Percentiles rank a stretch among this genome's conserved stretches.
Evolutionary conservation across 225 moss, liverwort and hornwort species (phyloP).

Genomic region (Sphagnum contortum): DNA sequence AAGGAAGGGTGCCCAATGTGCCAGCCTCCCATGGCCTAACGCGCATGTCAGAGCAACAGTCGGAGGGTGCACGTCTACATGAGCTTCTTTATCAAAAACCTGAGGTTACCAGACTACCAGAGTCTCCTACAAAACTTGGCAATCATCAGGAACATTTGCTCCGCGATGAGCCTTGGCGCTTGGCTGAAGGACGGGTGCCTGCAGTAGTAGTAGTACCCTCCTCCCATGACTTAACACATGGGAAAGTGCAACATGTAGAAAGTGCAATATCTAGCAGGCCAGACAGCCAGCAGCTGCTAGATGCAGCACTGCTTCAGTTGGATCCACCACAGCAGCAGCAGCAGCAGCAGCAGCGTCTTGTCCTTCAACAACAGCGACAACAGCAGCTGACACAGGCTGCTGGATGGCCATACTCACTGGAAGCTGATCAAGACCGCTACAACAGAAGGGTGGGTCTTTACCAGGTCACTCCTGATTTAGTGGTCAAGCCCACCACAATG

Average conservation of each 20-base stretch:
- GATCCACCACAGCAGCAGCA: conserved; percentile 19
- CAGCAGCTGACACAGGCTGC: conserved; percentile 31
- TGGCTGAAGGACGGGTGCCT: conserved; percentile 53
- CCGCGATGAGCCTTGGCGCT: conserved; percentile 50
- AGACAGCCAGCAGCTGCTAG: conserved; percentile 21
- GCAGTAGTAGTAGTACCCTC: conserved; percentile 36
- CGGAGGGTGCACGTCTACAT: conserved; percentile 37
- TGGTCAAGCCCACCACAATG: conserved; percentile 32
- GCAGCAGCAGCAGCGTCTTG: conserved; percentile 13
- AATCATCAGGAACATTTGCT: conserved; percentile 48
- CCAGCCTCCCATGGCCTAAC: conserved; percentile 1
- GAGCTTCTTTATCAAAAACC: conserved; percentile 45
- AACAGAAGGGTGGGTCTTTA: conserved; percentile 52
- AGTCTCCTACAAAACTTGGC: conserved; percentile 60
- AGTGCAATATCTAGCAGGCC: conserved; percentile 20
- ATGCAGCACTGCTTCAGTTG: conserved; percentile 10
- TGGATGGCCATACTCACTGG: conserved; percentile 48
- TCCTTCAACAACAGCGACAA: conserved; percentile 55
- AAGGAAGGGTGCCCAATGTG: not conserved
- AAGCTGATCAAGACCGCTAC: conserved; percentile 50
- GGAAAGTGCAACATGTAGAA: conserved; percentile 46
- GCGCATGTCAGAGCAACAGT: too few species aligned
- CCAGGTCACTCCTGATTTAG: conserved; percentile 35
- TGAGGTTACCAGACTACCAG: conserved; percentile 54
- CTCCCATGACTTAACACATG: conserved; percentile 55